phyloP scores from a whole-genome alignment of 371 early-diverging fungal genomes.

The Mucor indicus region DNA sequence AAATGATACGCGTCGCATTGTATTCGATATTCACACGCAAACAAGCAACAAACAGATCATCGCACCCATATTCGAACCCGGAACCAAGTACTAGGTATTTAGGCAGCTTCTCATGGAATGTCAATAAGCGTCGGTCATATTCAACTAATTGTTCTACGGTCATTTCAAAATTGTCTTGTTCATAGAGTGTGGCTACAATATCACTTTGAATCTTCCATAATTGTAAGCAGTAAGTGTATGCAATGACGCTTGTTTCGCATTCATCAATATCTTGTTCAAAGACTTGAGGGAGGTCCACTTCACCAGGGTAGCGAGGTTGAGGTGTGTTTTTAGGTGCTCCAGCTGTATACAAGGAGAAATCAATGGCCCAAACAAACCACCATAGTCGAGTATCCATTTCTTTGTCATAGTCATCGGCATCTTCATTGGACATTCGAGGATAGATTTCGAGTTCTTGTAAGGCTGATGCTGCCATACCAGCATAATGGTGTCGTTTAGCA shows the following conservation, averaged over 20 bases:
- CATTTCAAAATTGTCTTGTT: slow-evolving; percentile 16
- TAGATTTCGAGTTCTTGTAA: slow-evolving; percentile 26
- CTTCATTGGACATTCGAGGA: slow-evolving; percentile 24
- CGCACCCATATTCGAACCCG: slow-evolving; percentile 32
- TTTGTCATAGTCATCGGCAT: slow-evolving; percentile 22
- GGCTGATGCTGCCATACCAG: slow-evolving; percentile 28
- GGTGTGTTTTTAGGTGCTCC: slow-evolving; percentile 29
- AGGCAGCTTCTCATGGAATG: slow-evolving; percentile 20
- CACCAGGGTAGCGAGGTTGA: slow-evolving; percentile 17
- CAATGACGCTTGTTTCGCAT: slow-evolving; percentile 24
- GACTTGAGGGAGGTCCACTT: slow-evolving; percentile 27
- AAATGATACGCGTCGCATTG: slow-evolving; percentile 37
- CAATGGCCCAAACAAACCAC: slow-evolving; percentile 38
- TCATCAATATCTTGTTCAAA: slow-evolving; percentile 39
- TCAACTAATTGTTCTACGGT: slow-evolving; percentile 22
- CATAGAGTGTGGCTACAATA: slow-evolving; percentile 23
- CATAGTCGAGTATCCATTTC: slow-evolving; percentile 40
- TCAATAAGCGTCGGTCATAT: slow-evolving; percentile 18
- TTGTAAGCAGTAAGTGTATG: slow-evolving; percentile 17
- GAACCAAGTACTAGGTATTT: slow-evolving; percentile 25
- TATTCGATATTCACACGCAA: slow-evolving; percentile 35
- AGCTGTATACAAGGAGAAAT: slow-evolving; percentile 28
- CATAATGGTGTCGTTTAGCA: slow-evolving; percentile 27
- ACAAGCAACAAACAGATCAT: slow-evolving; percentile 29
- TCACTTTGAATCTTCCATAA: slow-evolving; percentile 29